Percentiles rank a stretch among this genome's conserved stretches.
phyloP scores from a whole-genome alignment of 2,329 filamentous ascomycete species.

The Botrytis paeoniae region DNA sequence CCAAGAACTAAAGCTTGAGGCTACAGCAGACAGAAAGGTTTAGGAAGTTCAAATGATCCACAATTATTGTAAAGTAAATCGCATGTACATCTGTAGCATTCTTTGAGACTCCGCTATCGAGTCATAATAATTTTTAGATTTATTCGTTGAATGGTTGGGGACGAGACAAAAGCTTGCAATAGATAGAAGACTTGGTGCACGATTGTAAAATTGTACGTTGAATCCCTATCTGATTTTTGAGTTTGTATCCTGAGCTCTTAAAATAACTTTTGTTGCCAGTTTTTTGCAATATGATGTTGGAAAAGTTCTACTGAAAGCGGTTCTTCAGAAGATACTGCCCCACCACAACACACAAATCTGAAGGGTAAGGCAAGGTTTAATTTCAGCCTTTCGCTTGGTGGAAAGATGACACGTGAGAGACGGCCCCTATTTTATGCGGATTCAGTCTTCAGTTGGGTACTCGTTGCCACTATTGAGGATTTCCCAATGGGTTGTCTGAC shows the following conservation, averaged over 20 bases:
- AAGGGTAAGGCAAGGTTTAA: constrained; percentile 10
- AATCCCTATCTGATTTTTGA: neutral
- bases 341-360: constrained; percentile 15
- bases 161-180: constrained; percentile 15
- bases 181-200: neutral
- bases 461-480: neutral
- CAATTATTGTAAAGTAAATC: constrained; percentile 27
- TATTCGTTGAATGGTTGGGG: constrained; percentile 22
- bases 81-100: constrained; percentile 32
- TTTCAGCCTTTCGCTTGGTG: constrained; percentile 19
- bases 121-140: constrained; percentile 27
- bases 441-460: neutral
- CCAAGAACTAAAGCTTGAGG: constrained; percentile 18
- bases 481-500: too few species aligned
- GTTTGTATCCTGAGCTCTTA: neutral
- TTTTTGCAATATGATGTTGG: constrained; percentile 3
- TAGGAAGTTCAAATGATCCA: constrained; percentile 21
- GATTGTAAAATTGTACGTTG: neutral
- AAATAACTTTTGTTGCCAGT: neutral
- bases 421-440: constrained; percentile 14
- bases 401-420: neutral
- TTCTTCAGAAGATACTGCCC: constrained; percentile 11
- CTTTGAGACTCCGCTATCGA: constrained; percentile 32
- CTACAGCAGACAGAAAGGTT: constrained; percentile 11
- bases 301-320: constrained; percentile 18